Evolutionary conservation across 192 early-diverging fungal species (phyloP).

Genomic region (Oehlia diaphana): DNA sequence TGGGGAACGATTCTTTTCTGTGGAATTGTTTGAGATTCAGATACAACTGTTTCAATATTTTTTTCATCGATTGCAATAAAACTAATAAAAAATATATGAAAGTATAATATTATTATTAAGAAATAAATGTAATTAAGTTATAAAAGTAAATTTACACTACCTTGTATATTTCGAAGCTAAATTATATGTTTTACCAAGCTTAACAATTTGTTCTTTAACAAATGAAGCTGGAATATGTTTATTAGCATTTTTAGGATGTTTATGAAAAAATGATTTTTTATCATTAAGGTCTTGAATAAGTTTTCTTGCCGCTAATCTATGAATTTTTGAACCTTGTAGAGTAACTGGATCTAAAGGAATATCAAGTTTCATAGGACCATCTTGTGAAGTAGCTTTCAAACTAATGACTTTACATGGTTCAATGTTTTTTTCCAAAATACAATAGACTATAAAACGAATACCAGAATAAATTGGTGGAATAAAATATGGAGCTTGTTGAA

Average conservation of each 20-base stretch:
- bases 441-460: conserved; percentile 13
- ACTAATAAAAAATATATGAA: background rate
- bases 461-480: conserved; percentile 21
- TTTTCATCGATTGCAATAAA: background rate
- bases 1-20: background rate
- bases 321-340: conserved; percentile 13
- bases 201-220: conserved; percentile 6
- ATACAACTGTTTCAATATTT: background rate
- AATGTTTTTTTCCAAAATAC: conserved; percentile 3
- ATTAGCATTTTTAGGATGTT: conserved; percentile 1
- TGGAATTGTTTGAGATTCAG: background rate
- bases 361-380: background rate
- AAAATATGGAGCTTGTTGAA: conserved; percentile 17
- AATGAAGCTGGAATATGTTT: background rate
- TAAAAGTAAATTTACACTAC: background rate
- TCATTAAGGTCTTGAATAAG: conserved; percentile 27
- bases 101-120: too few relatives aligned
- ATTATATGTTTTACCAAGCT: conserved; percentile 1
- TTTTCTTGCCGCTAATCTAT: conserved; percentile 25
- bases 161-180: conserved; percentile 23
- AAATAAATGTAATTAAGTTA: too few relatives aligned
- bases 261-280: conserved; percentile 13
- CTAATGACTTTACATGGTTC: background rate
- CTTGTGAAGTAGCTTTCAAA: conserved; percentile 8
- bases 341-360: conserved; percentile 12